phyloP scores from a whole-genome alignment of 768 basidiomycete species.

The Mrakia gelida region DNA sequence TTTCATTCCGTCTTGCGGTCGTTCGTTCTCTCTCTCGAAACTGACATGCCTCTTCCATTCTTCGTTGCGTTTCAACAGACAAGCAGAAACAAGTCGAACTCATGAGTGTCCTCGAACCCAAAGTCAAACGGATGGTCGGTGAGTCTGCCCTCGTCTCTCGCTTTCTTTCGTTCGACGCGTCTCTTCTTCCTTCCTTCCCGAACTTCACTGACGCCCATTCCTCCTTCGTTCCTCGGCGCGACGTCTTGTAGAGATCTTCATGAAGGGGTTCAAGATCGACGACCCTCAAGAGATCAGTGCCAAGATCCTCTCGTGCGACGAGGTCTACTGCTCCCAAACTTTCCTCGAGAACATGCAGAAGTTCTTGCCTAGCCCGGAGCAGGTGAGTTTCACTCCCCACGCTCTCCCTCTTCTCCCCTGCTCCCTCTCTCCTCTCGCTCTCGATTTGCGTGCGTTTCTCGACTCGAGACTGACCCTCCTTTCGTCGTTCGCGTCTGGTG shows the following conservation, averaged over 20 bases:
- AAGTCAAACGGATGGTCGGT: constrained; percentile 93
- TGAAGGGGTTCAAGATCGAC: constrained; percentile 75
- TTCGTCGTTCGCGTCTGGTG: not conserved
- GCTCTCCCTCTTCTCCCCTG: not conserved
- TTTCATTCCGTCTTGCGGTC: not conserved
- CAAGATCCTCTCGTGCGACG: constrained; percentile 81
- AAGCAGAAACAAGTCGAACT: constrained; percentile 82
- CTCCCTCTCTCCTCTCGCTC: not conserved
- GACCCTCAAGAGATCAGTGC: constrained; percentile 80
- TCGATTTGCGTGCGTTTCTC: not conserved
- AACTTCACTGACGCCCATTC: constrained; percentile 25
- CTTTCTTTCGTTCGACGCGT: not conserved
- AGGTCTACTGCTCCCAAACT: constrained; percentile 75
- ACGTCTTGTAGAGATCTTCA: constrained; percentile 93
- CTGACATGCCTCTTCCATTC: too few species aligned
- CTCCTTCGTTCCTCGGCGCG: constrained; percentile 29
- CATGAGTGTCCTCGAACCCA: constrained; percentile 81
- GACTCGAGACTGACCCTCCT: not conserved
- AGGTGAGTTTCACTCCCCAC: constrained; percentile 52
- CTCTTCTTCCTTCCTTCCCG: not conserved
- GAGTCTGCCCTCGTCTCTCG: constrained; percentile 42
- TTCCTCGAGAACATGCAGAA: constrained; percentile 86
- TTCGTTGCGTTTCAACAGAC: constrained; percentile 46
- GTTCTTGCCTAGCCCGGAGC: constrained; percentile 85
- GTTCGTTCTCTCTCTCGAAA: not conserved